Evolutionary conservation across 345 rosid genomes (phyloP).

Genomic region (Salix viminalis): DNA sequence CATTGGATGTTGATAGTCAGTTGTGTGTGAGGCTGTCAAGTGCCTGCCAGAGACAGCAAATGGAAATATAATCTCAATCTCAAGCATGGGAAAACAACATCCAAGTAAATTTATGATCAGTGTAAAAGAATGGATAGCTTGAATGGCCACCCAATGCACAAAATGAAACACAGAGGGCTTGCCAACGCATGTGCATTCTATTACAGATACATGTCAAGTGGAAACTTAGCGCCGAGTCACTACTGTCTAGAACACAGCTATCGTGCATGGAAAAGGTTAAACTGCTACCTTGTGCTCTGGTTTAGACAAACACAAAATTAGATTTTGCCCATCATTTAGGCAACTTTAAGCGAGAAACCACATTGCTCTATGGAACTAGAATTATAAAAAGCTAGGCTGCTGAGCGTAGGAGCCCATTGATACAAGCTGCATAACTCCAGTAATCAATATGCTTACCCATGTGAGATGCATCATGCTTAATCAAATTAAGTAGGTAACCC

Average conservation of each 20-base stretch:
- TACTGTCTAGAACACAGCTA: background rate
- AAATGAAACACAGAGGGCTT: background rate
- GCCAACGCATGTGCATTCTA: background rate
- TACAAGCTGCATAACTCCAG: background rate
- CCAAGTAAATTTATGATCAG: background rate
- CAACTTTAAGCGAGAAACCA: background rate
- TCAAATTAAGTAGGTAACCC: background rate
- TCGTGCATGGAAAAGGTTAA: background rate
- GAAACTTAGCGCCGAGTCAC: background rate
- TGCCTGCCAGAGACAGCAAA: conserved; percentile 43
- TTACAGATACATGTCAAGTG: background rate
- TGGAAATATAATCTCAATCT: background rate
- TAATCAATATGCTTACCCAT: background rate
- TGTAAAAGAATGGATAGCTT: background rate
- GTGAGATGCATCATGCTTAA: background rate
- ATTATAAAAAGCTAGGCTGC: background rate
- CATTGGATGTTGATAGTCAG: conserved; percentile 91
- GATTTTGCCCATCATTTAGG: background rate
- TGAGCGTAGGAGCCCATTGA: background rate
- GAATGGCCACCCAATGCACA: background rate
- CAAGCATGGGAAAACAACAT: background rate
- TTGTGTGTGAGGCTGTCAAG: conserved; percentile 96
- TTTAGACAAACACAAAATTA: too few species aligned
- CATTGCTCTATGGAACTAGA: background rate
- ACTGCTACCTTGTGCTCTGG: background rate